Conservation (phyloP, 495 filamentous ascomycete genomes). For the Neurospora sp. region DNA sequence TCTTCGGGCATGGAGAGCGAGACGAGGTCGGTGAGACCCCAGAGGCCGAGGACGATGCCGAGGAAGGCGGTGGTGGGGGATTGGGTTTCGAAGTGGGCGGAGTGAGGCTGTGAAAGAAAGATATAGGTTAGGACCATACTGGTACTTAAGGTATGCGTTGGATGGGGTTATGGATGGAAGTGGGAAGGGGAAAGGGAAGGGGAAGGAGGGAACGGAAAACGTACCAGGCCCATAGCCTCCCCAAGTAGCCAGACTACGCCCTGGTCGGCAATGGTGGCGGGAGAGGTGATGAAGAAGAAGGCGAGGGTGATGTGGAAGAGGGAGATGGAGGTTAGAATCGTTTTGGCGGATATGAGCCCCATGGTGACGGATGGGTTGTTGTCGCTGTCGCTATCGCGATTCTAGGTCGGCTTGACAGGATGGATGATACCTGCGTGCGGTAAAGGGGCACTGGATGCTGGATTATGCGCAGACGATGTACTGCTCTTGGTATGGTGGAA, state of each 20-base stretch:
- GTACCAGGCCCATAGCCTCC: slow-evolving; percentile 69
- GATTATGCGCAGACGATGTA: neutral
- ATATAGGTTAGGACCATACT: neutral
- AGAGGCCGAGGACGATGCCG: slow-evolving; percentile 53
- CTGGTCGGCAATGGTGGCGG: slow-evolving; percentile 60
- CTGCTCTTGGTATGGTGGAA: neutral
- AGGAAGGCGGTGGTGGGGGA: slow-evolving; percentile 62
- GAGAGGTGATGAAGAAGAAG: slow-evolving; percentile 71
- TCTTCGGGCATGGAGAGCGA: slow-evolving; percentile 64
- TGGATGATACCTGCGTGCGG: neutral
- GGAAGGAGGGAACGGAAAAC: slow-evolving; percentile 6
- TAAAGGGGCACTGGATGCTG: neutral
- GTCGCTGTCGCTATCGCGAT: neutral
- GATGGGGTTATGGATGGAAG: neutral
- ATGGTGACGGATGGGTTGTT: slow-evolving; percentile 36
- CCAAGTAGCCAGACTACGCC: slow-evolving; percentile 75
- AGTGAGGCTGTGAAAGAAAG: slow-evolving; percentile 23
- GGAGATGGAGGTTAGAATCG: slow-evolving; percentile 66
- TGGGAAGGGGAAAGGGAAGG: neutral
- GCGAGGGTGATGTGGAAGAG: slow-evolving; percentile 74
- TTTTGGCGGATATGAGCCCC: slow-evolving; percentile 66
- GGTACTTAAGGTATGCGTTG: no score
- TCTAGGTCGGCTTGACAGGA: neutral
- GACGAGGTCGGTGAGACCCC: slow-evolving; percentile 64
- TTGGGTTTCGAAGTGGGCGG: slow-evolving; percentile 49